Base-by-base conservation (phyloP, 768 basidiomycete species). In the Mrakia hoshinonis region DNA sequence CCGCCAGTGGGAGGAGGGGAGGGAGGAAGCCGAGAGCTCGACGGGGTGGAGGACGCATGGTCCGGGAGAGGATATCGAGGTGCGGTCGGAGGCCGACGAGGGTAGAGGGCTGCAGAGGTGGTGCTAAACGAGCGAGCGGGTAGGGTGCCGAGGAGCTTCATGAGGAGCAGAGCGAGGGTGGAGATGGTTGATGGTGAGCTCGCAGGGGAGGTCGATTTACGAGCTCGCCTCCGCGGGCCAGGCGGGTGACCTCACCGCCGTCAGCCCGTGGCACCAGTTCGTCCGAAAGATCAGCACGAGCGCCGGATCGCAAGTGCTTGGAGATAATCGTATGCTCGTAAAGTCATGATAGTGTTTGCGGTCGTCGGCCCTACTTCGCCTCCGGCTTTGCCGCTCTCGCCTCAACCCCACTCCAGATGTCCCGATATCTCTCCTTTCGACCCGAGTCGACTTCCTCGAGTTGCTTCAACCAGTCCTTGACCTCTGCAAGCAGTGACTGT, bases 381-480 rank as follows among this genome's bases (percentile, higher is more conserved):
- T 22, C 58, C 34, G 29, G 34, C 3, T n/a, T 15, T 31, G 29
- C 20, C 29, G 26, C 29, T 24, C 54, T 31, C 12, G n/a, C 52
- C 13, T 64, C 62, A 12, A 66, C 43, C 6, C 48, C 9, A 46
- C 31, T 51, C 29, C 48, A 39, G 63, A 90, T 79, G 43, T 88
- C 87, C 72, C 81, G 77, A 78, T 97, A 96, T 76, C 92, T 83
- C 67, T 81, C 81, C 68, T 80, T 81, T 70, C 94, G 82, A 74
- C 83, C 81, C 4, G 85, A 83, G 81, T 97, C 94, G 9, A 92
- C 79, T 47, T 77, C 70, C 58, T 76, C 76, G 54, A 82, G 72
- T 24, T 73, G 78, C 73, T 83, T 79, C 68, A 95, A 82, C 73
- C 84, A 82, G n/a, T 74, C 73, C 61, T 89, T 82, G 51, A 89